These are phyloP conservation scores for Suhomyces faveliae DNA, from an alignment of 805 yeast genomes.

Conservation along the genomic window DNA sequence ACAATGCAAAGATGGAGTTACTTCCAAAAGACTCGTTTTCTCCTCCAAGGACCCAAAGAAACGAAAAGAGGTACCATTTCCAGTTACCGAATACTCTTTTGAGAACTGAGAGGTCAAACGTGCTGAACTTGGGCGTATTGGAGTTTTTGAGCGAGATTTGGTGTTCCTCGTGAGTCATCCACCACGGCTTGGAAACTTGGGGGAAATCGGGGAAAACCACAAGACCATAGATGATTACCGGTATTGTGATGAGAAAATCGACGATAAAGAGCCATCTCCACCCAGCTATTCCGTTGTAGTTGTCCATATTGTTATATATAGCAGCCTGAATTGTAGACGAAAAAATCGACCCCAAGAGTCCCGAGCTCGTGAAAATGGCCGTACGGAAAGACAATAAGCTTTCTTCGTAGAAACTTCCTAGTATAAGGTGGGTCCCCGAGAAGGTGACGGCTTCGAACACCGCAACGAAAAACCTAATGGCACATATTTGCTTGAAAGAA, in stretches of 20 bases:
- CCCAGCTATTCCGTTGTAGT: conserved; percentile 51
- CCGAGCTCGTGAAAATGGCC: conserved; percentile 55
- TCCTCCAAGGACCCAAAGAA: conserved; percentile 53
- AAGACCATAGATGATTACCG: conserved; percentile 56
- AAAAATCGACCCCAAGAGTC: conserved; percentile 53
- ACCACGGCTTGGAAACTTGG: conserved; percentile 33
- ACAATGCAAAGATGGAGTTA: conserved; percentile 48
- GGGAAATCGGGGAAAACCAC: conserved; percentile 61
- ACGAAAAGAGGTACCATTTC: conserved; percentile 56
- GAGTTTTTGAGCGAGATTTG: conserved; percentile 33
- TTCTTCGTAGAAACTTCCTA: conserved; percentile 54
- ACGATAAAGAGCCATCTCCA: conserved; percentile 49
- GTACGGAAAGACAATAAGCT: conserved; percentile 28
- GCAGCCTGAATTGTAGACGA: conserved; percentile 58
- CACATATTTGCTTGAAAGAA: conserved; percentile 50
- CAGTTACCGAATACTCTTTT: conserved; percentile 45
- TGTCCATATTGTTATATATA: conserved; percentile 46
- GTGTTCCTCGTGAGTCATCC: conserved; percentile 41
- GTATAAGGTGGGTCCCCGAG: conserved; percentile 51
- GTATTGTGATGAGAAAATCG: conserved; percentile 57
- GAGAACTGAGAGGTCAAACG: conserved; percentile 33
- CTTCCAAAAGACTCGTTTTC: conserved; percentile 47
- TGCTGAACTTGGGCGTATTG: conserved; percentile 23
- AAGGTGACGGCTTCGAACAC: conserved; percentile 59
- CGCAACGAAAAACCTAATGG: conserved; percentile 59